Base-by-base conservation (phyloP, 805 yeast species). In the Blastobotrys robertii region DNA sequence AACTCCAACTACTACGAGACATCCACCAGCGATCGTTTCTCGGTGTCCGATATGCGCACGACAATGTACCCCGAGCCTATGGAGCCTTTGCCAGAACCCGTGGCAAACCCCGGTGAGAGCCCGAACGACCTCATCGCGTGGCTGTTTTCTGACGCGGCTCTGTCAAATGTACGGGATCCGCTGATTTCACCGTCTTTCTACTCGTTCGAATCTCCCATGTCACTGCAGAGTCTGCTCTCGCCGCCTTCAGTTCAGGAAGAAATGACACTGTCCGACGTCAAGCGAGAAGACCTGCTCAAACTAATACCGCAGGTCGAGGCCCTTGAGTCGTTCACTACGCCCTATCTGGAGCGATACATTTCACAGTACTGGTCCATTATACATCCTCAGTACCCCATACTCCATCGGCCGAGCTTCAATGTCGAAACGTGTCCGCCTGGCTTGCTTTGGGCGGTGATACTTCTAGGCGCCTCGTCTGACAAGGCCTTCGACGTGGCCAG, bases 341-440 rank as follows among this genome's bases (percentile, higher is more conserved):
- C 41, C 37, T 16, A 38, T 3, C 37, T 46, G 37, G 59, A 46
- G 28, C 31, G 44, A 14, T 50, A 51, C 63, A 29, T 64, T 53
- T 44, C 60, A 49, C 19, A 41, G 16, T 79, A 75, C 54, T 79
- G 85, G 85, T 60, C 62, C 33, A 66, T 68, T 9, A 77, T 76
- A 52, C 81, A 78, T 52, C 73, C 76, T 0, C 73, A 77, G 49
- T 75, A 73, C 47, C 72, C 82, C 1, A 67, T 79, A 31, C 57
- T 79, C 14, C 85, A 79, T 53, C 63, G 65, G 39, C 77, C 81
- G 3, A 68, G 82, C 2, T 79, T 79, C 47, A 63, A 63, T 30
- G 72, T 81, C 2, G 56, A 60, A 11, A 52, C 55, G 1, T 62
- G 74, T 0, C 74, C 76, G 5, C 69, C 76, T 0, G 58, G 76